Base-by-base conservation (phyloP, 768 basidiomycete species). In the Trametes meyenii region DNA sequence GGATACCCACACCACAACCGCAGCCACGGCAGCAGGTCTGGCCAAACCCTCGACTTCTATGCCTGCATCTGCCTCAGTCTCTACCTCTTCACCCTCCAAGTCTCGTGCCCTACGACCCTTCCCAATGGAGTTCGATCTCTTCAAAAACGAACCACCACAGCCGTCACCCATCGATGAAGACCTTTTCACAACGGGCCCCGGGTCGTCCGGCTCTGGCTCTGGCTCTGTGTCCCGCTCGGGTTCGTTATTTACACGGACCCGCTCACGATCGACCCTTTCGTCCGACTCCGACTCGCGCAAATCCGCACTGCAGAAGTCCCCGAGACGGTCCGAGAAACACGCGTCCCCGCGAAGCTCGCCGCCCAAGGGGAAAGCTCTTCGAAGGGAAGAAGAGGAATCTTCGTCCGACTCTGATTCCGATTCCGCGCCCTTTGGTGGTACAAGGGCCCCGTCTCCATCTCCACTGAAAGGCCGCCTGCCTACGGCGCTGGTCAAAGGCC, bases 301-400 rank as follows among this genome's bases (percentile, higher is more conserved):
- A 1, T 21, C 51, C 10, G 45, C 64, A n/a, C 6, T 71, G 12
- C 64, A 67, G 14, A 74, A 75, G 49, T 76, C 75, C 1, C 75
- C 73, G 7, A 74, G 71, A n/a, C 72, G 71, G 45, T 70, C 67
- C 7, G 46, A 49, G 21, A 56, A 67, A 33, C 72, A 70, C 44
- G 59, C 62, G 1, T 74, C 71, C 1, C 73, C 71, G 16, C 46
- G 63, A 24, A 29, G 43, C n/a, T 45, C 63, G 33, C 44, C 55
- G 19, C 19, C 50, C 5, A 42, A 62, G 45, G 10, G 26, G 24
- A 46, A 33, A 16, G 11, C 21, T 0, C 17, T 29, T 10, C 36
- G 5, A 17, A 35, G 46, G 44, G 43, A 52, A 21, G 52, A 52
- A 44, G 43, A 52, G 35, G 50, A 48, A 39, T 61, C 60, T 10